Evolutionary conservation across 2,329 filamentous ascomycete species (phyloP), one percentile per base, ranked within the genome.

Genomic region (Metarhizium guizhouense): DNA sequence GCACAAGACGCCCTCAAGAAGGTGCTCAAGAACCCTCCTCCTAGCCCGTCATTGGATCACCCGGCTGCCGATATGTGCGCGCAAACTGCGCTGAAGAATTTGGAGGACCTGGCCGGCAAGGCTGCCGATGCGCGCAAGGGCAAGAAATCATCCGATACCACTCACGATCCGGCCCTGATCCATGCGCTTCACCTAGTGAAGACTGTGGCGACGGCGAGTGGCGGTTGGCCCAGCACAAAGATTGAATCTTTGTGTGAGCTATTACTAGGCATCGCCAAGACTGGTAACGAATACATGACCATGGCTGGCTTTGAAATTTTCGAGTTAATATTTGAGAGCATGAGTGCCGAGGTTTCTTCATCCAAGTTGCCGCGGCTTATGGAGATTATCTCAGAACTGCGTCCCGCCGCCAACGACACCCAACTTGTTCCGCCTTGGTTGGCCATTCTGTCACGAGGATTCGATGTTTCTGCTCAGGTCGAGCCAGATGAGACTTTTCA

Each of bases 301-400:
- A 95, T 97, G 86, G 87, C 90, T 11, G 88, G 92, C 0, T 96
- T 99, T 64, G 93, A 96, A 61, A 93, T 97, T 4, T 99, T 99
- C 65, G 94, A 99, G 70, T 87, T 95, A 69, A 95, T 97, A 48
- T 97, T 99, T 62, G 87, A 88, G 63, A 88, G 91, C 7, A 92
- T 99, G 87, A 82, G 85, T 16, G 87, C 92, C 61, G 90, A 95
- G 62, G 80, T 92, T 51, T 89, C 92, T 0, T 95, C 91, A 3
- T 83, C 90, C 1, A 99, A 97, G 73, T 79, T 99, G 13, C 91
- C 92, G 3, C 83, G 89, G 56, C 80, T 99, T 13, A 81, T 97
- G 64, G 91, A 96, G 60, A 91, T 94, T 53, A 96, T 99, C 62
- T 86, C 87, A 13, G 92, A 97, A 68, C 76, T 99, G 61, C 90